Base-by-base conservation (phyloP, 305 asterid genomes). In the Caryopteris hybrid region DNA sequence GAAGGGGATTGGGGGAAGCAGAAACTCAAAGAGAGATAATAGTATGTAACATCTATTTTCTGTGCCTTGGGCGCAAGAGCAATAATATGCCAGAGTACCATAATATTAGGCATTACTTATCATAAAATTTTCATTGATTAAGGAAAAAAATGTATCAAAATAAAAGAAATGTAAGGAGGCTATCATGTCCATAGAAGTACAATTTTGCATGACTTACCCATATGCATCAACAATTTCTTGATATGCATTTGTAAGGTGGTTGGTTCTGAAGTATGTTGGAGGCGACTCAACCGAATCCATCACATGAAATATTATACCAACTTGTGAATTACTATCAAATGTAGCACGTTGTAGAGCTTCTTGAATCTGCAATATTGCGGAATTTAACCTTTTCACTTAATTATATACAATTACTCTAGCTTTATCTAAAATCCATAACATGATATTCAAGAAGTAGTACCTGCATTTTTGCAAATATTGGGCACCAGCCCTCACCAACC, bases 401-500 rank as follows among this genome's bases (percentile, higher is more conserved):
- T 39, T 46, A 57, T 66, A 67, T 39, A 65, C 41, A 72, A 41
- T 12, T 53, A 73, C 25, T 53, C 52, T 51, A 61, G 53, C 31
- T 75, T 43, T 43, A 67, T 68, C 65, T 63, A 53, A 20, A 77
- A 68, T 33, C 73, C 39, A 13, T 33, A 18, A 67, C 17, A 72
- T 50, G 47, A 39, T 16, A 66, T 22, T 56, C 65, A 14, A 53
- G 48, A 38, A 55, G 12, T 25, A 70, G 55, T 71, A 90, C 98
- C 96, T 83, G 71, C 17, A 86, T 39, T 78, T 81, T 88, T 25
- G 97, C 91, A 81, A 86, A 92, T 73, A 79, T 66, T 34, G 98
- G 97, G 72, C 93, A 92, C 98, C 98, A 92, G 76, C 98, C 98
- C 86, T 92, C 97, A 39, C 97, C 98, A 61, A 92, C 95, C 51